phyloP scores from a whole-genome alignment of 2,329 filamentous ascomycete species.

The Elsinoe arachidis region DNA sequence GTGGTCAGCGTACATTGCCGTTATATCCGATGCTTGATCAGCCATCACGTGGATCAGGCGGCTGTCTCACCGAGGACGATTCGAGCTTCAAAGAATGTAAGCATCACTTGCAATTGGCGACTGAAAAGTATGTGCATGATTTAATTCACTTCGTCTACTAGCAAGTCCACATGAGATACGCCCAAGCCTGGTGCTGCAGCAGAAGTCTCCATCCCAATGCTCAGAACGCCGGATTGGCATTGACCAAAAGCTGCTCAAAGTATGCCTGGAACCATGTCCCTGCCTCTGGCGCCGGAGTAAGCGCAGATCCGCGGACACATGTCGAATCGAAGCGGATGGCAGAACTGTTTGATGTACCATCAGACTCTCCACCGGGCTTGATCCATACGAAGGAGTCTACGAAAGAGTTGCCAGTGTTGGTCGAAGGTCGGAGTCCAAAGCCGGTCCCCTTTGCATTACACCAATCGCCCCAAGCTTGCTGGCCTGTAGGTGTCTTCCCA shows the following conservation, averaged over 20 bases:
- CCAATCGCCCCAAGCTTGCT: constrained; percentile 49
- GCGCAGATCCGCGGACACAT: background rate
- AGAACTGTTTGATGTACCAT: constrained; percentile 21
- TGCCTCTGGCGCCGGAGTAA: constrained; percentile 52
- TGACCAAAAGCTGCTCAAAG: constrained; percentile 28
- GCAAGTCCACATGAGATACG: no score
- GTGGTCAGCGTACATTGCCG: no score
- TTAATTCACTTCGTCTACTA: no score
- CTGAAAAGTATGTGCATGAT: no score
- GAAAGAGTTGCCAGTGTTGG: constrained; percentile 51
- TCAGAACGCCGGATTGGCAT: constrained; percentile 26
- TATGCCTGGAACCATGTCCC: constrained; percentile 56
- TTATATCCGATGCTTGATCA: no score
- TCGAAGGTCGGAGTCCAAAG: constrained; percentile 52
- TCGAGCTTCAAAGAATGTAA: no score
- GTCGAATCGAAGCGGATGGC: constrained; percentile 5
- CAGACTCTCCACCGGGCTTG: constrained; percentile 54
- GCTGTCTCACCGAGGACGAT: no score
- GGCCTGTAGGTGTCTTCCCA: constrained; percentile 51
- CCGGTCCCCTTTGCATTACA: constrained; percentile 38
- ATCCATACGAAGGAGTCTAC: constrained; percentile 63
- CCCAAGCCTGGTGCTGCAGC: no score
- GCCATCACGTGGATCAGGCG: no score
- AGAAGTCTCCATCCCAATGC: no score
- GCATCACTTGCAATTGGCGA: no score